Evolutionary conservation across 1,284 basidiomycete genomes (phyloP), one percentile per base, ranked within the genome.

Genomic region (Tremellales sp.): DNA sequence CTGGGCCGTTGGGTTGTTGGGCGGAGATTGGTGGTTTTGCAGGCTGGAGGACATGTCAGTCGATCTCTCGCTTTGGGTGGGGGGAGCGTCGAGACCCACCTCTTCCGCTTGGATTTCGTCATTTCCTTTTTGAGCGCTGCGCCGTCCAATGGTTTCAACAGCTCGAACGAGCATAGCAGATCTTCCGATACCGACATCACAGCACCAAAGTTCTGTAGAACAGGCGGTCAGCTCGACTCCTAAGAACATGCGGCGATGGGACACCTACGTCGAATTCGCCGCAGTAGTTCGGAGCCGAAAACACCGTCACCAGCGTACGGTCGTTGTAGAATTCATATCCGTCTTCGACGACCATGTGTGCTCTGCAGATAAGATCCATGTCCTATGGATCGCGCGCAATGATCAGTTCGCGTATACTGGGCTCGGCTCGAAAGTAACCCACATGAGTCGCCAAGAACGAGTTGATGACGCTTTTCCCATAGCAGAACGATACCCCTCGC

Each of bases 321-420:
- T 99, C 95, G 66, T 98, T 97, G 90, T 95, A 99, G 69, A 99
- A 99, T 76, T 99, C 95, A 69, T 98, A 98, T 2, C 94, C 95
- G 66, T 93, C 90, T 70, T 99, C 95, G 45, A 99, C 95, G 31
- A 99, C 95, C 95, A 98, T 98, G 75, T 99, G 95, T 33, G 95
- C 95, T 44, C 95, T 84, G 76, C 95, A 98, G 74, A 99, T 98
- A 54, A 99, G 79, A 74, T 99, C 95, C 84, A 99, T 98, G 74
- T 99, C 95, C 68, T 79, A 71, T 18, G n/a, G n/a, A n/a, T n/a
- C n/a, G n/a, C n/a, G n/a, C n/a, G n/a, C n/a, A 24, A 18, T 2
- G 19, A 38, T 31, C 50, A 12, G 54, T 65, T 51, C 67, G 60
- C 47, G 21, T 41, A 24, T 9, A 25, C 5, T 31, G 25, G n/a